Base-by-base conservation (phyloP, 495 filamentous ascomycete genomes). In the Podospora tetraspora region DNA sequence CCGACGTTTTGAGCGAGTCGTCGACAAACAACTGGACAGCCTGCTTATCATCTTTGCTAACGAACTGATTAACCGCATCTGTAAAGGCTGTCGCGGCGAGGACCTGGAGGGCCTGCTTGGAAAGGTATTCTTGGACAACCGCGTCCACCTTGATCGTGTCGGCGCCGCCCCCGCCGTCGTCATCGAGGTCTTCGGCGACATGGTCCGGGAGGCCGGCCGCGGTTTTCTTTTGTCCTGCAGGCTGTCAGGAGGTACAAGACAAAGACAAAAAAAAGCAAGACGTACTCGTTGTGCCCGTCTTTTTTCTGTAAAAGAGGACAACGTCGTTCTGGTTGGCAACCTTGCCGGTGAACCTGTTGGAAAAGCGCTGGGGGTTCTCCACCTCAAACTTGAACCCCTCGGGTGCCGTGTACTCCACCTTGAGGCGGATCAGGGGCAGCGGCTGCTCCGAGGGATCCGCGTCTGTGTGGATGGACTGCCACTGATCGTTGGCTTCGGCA, bases 321-420 rank as follows among this genome's bases (percentile, higher is more conserved):
- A 99, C 93, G 70, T 99, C 95, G 71, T 91, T 95, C 1, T 90
- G 87, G 72, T 99, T 99, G 11, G 95, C 95, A 0, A 98, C 95
- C 73, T 90, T 92, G 8, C 88, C 89, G 1, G 90, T 84, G 71
- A 99, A 99, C 5, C 94, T 88, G 77, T 96, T 97, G 0, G 96
- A 98, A 71, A 98, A 98, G 5, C 95, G 88, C 73, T 98, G 95
- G 19, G 95, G 95, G 68, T 99, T 99, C 74, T 98, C 96, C 66
- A 89, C 90, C 67, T 97, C 92, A 71, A 90, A 99, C 58, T 87
- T 86, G 56, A 92, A 90, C 25, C 92, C 92, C 32, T 97, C 93
- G 0, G 92, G 91, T 1, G 94, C 89, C 0, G 93, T 89, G 68
- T 90, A 95, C 71, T 99, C 95, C 8, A 99, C 94, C 56, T 93